Conservation (phyloP, 495 filamentous ascomycete species). For the Penicillium dipodomyicola region DNA sequence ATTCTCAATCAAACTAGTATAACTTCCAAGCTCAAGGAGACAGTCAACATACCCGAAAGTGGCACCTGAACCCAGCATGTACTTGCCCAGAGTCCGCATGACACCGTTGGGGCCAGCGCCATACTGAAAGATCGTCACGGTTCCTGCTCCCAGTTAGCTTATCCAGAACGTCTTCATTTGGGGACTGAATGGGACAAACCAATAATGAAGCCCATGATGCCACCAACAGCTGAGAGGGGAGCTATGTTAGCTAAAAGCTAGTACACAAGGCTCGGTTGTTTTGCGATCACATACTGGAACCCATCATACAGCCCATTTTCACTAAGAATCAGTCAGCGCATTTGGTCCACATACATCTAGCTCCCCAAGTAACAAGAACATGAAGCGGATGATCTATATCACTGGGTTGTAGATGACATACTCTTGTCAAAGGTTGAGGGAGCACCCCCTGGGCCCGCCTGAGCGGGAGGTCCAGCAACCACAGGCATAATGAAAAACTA, state of each 20-base stretch:
- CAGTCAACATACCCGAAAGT: constrained; percentile 78
- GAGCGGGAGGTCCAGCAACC: constrained; percentile 55
- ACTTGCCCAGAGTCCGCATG: constrained; percentile 89
- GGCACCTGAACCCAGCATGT: constrained; percentile 94
- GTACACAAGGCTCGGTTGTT: neutral
- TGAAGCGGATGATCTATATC: neutral
- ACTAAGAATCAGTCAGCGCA: constrained; percentile 53
- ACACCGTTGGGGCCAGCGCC: constrained; percentile 91
- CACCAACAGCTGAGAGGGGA: constrained; percentile 71
- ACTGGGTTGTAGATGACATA: constrained; percentile 47
- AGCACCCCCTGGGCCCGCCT: constrained; percentile 47
- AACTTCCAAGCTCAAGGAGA: neutral
- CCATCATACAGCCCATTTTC: constrained; percentile 98
- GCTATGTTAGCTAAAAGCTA: constrained; percentile 15
- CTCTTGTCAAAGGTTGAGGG: constrained; percentile 91
- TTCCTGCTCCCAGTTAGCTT: constrained; percentile 53
- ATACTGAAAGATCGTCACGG: constrained; percentile 90
- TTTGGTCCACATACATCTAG: neutral
- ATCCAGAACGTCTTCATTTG: neutral
- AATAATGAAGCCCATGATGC: constrained; percentile 97
- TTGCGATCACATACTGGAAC: constrained; percentile 69
- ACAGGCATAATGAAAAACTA: constrained; percentile 57
- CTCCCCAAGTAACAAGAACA: neutral
- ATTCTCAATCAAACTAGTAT: constrained; percentile 10
- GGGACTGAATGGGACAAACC: constrained; percentile 51